phyloP scores from a whole-genome alignment of 208 protist species.

The Leishmania lainsoni region DNA sequence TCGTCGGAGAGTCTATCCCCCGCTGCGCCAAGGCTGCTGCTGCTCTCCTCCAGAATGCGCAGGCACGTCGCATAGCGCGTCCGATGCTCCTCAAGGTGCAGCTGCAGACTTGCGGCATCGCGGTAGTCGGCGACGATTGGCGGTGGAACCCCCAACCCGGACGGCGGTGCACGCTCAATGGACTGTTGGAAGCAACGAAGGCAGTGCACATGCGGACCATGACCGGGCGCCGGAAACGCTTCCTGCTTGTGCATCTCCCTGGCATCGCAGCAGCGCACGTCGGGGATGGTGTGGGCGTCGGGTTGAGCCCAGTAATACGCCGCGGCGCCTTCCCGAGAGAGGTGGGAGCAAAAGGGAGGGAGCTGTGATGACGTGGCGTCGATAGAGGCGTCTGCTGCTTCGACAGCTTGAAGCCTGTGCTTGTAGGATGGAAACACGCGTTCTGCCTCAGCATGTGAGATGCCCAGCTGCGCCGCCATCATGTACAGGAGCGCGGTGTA shows the following conservation, averaged over 20 bases:
- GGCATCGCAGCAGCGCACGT: slow-evolving; percentile 32
- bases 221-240: slow-evolving; percentile 12
- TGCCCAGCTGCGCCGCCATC: slow-evolving; percentile 21
- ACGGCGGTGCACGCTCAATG: slow-evolving; percentile 6
- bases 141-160: slow-evolving; percentile 28
- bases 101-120: slow-evolving; percentile 20
- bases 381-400: background rate
- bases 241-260: slow-evolving; percentile 20
- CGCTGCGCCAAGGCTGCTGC: slow-evolving; percentile 7
- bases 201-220: slow-evolving; percentile 53
- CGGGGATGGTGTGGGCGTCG: slow-evolving; percentile 15
- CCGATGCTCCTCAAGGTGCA: slow-evolving; percentile 28
- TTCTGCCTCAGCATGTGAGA: slow-evolving; percentile 13
- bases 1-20: slow-evolving; percentile 25
- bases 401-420: background rate
- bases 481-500: slow-evolving; percentile 33
- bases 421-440: slow-evolving; percentile 19
- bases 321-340: slow-evolving; percentile 49
- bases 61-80: slow-evolving; percentile 25
- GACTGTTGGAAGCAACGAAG: slow-evolving; percentile 43
- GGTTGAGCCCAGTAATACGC: slow-evolving; percentile 9
- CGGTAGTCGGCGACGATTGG: slow-evolving; percentile 36
- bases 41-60: slow-evolving; percentile 37
- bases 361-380: slow-evolving; percentile 5
- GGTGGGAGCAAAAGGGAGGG: slow-evolving; percentile 47